Percentiles rank a stretch among this genome's conserved stretches.
phyloP scores from a whole-genome alignment of 2,329 filamentous ascomycete species.

The Periconia digitata region DNA sequence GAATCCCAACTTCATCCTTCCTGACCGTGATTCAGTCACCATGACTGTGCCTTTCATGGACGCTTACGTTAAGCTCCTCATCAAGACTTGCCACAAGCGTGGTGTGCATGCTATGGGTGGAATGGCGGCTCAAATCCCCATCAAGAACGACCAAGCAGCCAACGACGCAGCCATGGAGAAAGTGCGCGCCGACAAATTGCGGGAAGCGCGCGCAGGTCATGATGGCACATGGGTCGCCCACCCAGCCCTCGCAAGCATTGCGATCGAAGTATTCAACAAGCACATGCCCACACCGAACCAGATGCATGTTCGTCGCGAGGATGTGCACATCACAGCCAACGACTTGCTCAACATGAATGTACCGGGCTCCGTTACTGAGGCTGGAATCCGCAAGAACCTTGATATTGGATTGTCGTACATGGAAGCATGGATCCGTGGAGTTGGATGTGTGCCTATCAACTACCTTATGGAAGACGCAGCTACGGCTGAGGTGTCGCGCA shows the following conservation, averaged over 20 bases:
- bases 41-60: slow-evolving; percentile 99
- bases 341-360: slow-evolving; percentile 99
- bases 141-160: slow-evolving; percentile 88
- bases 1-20: slow-evolving; percentile 88
- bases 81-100: slow-evolving; percentile 96
- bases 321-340: slow-evolving; percentile 81
- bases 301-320: slow-evolving; percentile 85
- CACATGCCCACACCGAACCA: slow-evolving; percentile 99
- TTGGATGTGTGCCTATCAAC: slow-evolving; percentile 97
- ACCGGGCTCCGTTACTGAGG: slow-evolving; percentile 87
- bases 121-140: slow-evolving; percentile 98
- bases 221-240: slow-evolving; percentile 98
- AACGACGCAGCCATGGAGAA: slow-evolving; percentile 94
- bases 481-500: slow-evolving; percentile 92
- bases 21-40: slow-evolving; percentile 86
- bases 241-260: slow-evolving; percentile 85
- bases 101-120: slow-evolving; percentile 99
- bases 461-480: slow-evolving; percentile 98
- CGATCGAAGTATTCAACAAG: slow-evolving; percentile 92
- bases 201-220: slow-evolving; percentile 91
- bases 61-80: slow-evolving; percentile 92
- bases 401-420: slow-evolving; percentile 97
- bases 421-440: slow-evolving; percentile 95
- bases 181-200: slow-evolving; percentile 92
- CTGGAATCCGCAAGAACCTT: slow-evolving; percentile 94